Evolutionary conservation across 305 asterid genomes (phyloP), one percentile per base, ranked within the genome.

Genomic region (Withania somnifera): DNA sequence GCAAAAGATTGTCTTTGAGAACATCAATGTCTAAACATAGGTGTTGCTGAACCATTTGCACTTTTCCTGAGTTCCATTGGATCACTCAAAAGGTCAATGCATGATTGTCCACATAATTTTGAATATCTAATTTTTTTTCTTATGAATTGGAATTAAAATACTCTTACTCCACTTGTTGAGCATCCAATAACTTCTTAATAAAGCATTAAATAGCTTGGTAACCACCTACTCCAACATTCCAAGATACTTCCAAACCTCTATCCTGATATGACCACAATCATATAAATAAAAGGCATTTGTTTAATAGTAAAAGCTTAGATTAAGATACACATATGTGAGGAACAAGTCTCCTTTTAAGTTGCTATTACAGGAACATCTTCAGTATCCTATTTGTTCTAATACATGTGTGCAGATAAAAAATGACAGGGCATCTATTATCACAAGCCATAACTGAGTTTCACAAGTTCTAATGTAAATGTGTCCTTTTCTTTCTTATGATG

Each of bases 1-100:
- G 84, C 63, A 84, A 67, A 80, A 85, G 36, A 73, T 56, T 77
- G 75, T 64, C 56, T 85, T 73, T 30, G 20, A 32, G 52, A 82
- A 81, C 50, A 28, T 67, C 67, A 42, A 54, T 61, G 47, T 64
- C 51, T 77, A 9, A 40, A 78, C 75, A 82, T 57, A 52, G 63
- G 47, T 75, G 63, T 75, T 17, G 45, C 63, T 28, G 80, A 75
- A 75, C 80, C 3, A 10, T 51, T 52, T 6, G 22, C 80, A 67
- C 30, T 36, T 34, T 66, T 38, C 30, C 76, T 9, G 28, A n/a
- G 51, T 66, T 66, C 51, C 30, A 36, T 36, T 9, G 1, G n/a
- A 14, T n/a, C 30, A 67, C 17, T 67, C 52, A 36, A n/a, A 36
- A 36, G 52, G 34, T 67, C 52, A 36, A 67, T 36, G 30, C 52